phyloP scores from a whole-genome alignment of 2,329 filamentous ascomycete genomes.

The Neonectria sp. region DNA sequence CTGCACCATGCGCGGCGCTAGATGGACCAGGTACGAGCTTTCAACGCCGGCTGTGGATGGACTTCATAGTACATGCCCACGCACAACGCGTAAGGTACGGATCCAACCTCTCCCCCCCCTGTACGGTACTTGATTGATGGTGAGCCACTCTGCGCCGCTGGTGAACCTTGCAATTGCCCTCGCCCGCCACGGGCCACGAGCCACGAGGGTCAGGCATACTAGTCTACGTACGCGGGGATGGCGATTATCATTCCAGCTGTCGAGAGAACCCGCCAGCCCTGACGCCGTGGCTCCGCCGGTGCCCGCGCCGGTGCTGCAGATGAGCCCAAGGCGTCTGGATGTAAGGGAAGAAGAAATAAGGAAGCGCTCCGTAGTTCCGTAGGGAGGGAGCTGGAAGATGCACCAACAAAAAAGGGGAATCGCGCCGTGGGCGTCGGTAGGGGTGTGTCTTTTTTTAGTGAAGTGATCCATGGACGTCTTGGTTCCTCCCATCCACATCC shows the following conservation, averaged over 20 bases:
- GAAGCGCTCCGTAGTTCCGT: background rate
- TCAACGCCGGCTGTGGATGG: no score
- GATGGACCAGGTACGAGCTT: no score
- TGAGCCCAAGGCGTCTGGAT: background rate
- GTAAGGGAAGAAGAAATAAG: background rate
- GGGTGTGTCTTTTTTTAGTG: slow-evolving; percentile 32
- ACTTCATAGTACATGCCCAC: no score
- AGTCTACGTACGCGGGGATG: slow-evolving; percentile 16
- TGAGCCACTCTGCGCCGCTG: slow-evolving; percentile 24
- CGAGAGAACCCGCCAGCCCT: slow-evolving; percentile 3
- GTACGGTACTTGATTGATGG: slow-evolving; percentile 8
- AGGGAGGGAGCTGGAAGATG: background rate
- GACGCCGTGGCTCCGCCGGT: background rate
- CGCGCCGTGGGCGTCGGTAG: slow-evolving; percentile 15
- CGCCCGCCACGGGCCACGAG: slow-evolving; percentile 8
- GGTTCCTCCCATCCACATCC: slow-evolving; percentile 11
- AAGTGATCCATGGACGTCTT: slow-evolving; percentile 22
- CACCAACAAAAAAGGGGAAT: slow-evolving; percentile 11
- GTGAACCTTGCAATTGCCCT: slow-evolving; percentile 21
- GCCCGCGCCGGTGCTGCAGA: slow-evolving; percentile 1
- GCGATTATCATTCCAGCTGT: slow-evolving; percentile 23
- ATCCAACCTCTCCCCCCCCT: background rate
- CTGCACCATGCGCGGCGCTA: background rate
- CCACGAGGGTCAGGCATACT: slow-evolving; percentile 14
- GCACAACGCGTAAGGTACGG: background rate